Conservation (phyloP, 768 basidiomycete genomes). For the Paxillus rubicundulus region DNA sequence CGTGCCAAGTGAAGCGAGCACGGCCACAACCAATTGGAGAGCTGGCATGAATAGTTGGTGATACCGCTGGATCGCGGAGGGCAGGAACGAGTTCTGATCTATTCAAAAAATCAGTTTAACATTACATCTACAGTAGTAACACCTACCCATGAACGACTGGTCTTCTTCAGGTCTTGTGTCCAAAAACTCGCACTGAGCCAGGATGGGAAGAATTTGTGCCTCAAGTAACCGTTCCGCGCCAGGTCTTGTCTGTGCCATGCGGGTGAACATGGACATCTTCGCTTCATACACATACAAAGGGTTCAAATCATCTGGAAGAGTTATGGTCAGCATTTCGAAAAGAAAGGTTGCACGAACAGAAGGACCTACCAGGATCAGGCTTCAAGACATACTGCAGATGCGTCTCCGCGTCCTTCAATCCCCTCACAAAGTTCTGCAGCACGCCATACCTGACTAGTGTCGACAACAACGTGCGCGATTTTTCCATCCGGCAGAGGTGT, state of each 20-base stretch:
- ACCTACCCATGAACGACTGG: constrained; percentile 75
- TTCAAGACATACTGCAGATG: constrained; percentile 74
- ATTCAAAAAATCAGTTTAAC: constrained; percentile 1
- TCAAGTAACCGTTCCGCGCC: constrained; percentile 87
- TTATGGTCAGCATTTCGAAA: background rate
- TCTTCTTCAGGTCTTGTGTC: constrained; percentile 83
- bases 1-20: constrained; percentile 73
- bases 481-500: constrained; percentile 67
- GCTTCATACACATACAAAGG: constrained; percentile 92
- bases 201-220: constrained; percentile 64
- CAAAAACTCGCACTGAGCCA: constrained; percentile 85
- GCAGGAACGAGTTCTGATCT: constrained; percentile 88
- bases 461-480: constrained; percentile 58
- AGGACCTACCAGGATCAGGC: constrained; percentile 79
- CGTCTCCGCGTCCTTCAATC: constrained; percentile 79
- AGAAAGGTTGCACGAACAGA: background rate
- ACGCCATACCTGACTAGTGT: constrained; percentile 72
- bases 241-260: constrained; percentile 75
- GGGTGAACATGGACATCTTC: constrained; percentile 85
- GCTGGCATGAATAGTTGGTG: constrained; percentile 89
- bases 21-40: constrained; percentile 74
- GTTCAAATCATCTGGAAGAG: constrained; percentile 73
- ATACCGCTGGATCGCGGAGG: constrained; percentile 83
- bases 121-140: background rate
- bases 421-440: constrained; percentile 75